Conservation (phyloP, 2,329 filamentous ascomycete species). For the Diplodia seriata region DNA sequence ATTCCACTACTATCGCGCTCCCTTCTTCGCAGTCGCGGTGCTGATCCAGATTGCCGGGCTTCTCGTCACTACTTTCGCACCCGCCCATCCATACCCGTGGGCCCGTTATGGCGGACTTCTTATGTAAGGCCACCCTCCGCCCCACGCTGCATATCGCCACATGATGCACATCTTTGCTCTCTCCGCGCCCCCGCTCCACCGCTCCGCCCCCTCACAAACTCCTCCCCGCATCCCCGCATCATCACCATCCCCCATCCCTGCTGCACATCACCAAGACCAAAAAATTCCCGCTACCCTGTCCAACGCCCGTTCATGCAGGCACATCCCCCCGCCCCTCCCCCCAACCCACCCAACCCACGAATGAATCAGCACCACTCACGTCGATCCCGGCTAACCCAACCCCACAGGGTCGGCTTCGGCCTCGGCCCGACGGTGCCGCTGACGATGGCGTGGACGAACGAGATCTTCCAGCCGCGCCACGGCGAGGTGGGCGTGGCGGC, state of each 20-base stretch:
- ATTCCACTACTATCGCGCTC: slow-evolving; percentile 78
- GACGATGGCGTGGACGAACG: slow-evolving; percentile 91
- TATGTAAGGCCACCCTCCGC: slow-evolving; percentile 29
- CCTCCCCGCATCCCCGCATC: neutral
- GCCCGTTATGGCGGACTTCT: slow-evolving; percentile 87
- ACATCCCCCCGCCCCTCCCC: neutral
- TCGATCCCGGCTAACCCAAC: slow-evolving; percentile 40
- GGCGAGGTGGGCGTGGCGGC: slow-evolving; percentile 90
- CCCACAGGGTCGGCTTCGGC: slow-evolving; percentile 74
- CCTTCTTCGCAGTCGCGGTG: slow-evolving; percentile 80
- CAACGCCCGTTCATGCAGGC: neutral
- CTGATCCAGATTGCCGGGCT: slow-evolving; percentile 83
- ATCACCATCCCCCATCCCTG: neutral
- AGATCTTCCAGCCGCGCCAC: slow-evolving; percentile 88
- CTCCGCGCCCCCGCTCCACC: slow-evolving; percentile 15
- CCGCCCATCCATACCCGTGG: slow-evolving; percentile 70
- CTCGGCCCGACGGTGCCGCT: slow-evolving; percentile 90
- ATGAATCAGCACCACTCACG: neutral
- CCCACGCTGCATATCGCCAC: neutral
- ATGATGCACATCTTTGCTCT: slow-evolving; percentile 5
- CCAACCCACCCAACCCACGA: neutral
- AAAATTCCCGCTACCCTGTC: neutral
- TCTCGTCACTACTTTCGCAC: slow-evolving; percentile 77
- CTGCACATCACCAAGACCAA: neutral
- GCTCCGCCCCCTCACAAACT: neutral